Percentiles rank a stretch among this genome's conserved stretches.
Conservation (phyloP, 257 asterid genomes). For the Eustoma russellianum region DNA sequence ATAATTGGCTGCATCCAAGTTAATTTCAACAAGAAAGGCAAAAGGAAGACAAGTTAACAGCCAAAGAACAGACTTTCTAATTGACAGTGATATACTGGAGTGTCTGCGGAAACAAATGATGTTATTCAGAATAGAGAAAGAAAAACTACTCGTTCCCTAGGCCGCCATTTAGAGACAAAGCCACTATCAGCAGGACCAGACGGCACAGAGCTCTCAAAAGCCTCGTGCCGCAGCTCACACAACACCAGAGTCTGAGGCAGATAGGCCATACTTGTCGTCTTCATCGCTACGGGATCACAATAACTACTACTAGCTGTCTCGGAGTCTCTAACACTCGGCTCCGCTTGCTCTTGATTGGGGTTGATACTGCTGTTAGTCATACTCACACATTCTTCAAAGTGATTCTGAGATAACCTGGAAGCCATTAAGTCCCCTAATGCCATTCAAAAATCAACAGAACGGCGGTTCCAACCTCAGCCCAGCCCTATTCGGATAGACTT, state of each 20-base stretch:
- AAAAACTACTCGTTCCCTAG: constrained; percentile 68
- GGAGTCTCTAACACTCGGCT: constrained; percentile 49
- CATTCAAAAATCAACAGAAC: constrained; percentile 39
- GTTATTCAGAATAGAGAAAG: neutral
- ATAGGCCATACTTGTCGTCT: constrained; percentile 81
- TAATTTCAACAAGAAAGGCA: no score
- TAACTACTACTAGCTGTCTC: constrained; percentile 68
- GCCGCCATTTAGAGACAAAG: constrained; percentile 90
- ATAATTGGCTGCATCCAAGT: no score
- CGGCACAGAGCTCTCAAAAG: constrained; percentile 71
- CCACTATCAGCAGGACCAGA: constrained; percentile 89
- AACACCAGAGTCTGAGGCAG: constrained; percentile 80
- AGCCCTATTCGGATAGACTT: constrained; percentile 81
- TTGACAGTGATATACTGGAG: no score
- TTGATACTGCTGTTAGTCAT: constrained; percentile 4
- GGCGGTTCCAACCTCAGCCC: constrained; percentile 26
- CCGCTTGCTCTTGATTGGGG: constrained; percentile 25
- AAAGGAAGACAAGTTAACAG: no score
- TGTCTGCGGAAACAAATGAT: no score
- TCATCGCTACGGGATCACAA: constrained; percentile 27
- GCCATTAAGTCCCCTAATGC: constrained; percentile 99
- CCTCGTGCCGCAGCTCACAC: constrained; percentile 91
- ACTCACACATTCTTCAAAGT: constrained; percentile 55
- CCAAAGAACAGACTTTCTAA: no score
- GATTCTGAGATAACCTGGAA: constrained; percentile 80